Conservation (phyloP, 805 yeast species). For the Saturnispora saitoi region DNA sequence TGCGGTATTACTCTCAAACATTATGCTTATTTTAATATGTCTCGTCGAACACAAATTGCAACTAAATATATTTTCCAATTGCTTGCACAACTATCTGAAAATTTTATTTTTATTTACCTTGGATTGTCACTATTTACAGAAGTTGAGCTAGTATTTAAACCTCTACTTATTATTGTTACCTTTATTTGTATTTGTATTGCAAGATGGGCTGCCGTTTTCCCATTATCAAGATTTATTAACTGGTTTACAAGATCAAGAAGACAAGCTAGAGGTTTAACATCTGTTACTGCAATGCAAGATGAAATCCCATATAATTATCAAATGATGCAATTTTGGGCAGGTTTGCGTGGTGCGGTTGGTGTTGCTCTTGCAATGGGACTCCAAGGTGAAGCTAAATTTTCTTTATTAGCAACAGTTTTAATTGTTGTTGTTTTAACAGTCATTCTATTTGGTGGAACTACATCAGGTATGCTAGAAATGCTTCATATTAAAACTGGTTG, state of each 20-base stretch:
- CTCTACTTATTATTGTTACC: conserved; percentile 82
- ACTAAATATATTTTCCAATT: conserved; percentile 91
- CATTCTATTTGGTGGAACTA: conserved; percentile 94
- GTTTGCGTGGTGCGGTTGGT: conserved; percentile 97
- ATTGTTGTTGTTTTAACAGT: conserved; percentile 97
- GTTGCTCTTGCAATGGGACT: conserved; percentile 97
- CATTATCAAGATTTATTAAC: conserved; percentile 76
- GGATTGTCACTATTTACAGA: conserved; percentile 94
- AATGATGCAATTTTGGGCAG: conserved; percentile 99
- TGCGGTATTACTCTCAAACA: conserved; percentile 96
- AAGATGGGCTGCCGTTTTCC: conserved; percentile 96
- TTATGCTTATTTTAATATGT: conserved; percentile 96
- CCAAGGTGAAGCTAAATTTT: conserved; percentile 86
- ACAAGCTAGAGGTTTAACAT: conserved; percentile 35
- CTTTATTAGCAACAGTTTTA: conserved; percentile 85
- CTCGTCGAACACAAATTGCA: conserved; percentile 93
- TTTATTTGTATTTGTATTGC: conserved; percentile 87
- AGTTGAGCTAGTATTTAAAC: conserved; percentile 91
- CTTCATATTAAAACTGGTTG: conserved; percentile 90
- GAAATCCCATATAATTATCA: conserved; percentile 94
- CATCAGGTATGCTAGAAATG: conserved; percentile 96
- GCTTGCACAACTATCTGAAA: conserved; percentile 90
- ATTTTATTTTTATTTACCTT: conserved; percentile 89
- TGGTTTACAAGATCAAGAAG: conserved; percentile 60
- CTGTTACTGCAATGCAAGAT: conserved; percentile 44